Base-by-base conservation (phyloP, 352 stramenopile genomes). In the Phytophthora foliorum region DNA sequence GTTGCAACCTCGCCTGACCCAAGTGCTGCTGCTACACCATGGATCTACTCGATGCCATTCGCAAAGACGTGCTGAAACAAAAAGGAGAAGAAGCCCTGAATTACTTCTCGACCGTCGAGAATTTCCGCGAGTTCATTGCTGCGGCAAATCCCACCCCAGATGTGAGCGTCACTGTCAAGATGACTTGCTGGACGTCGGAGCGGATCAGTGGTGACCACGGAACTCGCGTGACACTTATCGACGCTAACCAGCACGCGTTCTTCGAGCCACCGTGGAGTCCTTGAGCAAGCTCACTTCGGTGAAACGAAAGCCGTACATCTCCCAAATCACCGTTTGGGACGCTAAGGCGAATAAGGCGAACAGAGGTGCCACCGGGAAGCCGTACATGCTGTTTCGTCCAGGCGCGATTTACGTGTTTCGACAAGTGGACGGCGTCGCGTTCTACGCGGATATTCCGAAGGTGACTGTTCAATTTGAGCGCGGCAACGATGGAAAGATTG, bases 121-220 rank as follows among this genome's bases (percentile, higher is more conserved):
- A 49, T 5, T 49, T 65, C 7, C 34, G 57, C 14, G 44, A 38
- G 14, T 65, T 65, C 57, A n/a, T n/a, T n/a, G 9, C 34, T 13
- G 1, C 9, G 9, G 17, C 34, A 4, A 41, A 49, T 2, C 57
- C 57, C 3, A 11, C 16, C 2, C 4, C 24, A 2, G 57, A 65
- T n/a, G 57, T 57, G 16, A 34, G 9, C 6, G 46, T 57, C 4
- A 46, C 45, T 1, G 4, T 41, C 16, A 57, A 58, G 27, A 24
- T 57, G 46, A 27, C 11, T 8, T 66, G 48, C 21, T 16, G 44
- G 8, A 16, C n/a, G 1, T n/a, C 38, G 6, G 48, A 66, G 25
- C 58, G 46, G 0, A 3, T 66, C 0, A 58, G 52, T 0, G 38
- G 25, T 16, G 36, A n/a, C 11, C 17, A 31, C 2, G 58, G 57